A percentile compares a stretch with the other conserved stretches of the same genome.
phyloP scores from a whole-genome alignment of 768 basidiomycete genomes.

The Podaxis sp. region DNA sequence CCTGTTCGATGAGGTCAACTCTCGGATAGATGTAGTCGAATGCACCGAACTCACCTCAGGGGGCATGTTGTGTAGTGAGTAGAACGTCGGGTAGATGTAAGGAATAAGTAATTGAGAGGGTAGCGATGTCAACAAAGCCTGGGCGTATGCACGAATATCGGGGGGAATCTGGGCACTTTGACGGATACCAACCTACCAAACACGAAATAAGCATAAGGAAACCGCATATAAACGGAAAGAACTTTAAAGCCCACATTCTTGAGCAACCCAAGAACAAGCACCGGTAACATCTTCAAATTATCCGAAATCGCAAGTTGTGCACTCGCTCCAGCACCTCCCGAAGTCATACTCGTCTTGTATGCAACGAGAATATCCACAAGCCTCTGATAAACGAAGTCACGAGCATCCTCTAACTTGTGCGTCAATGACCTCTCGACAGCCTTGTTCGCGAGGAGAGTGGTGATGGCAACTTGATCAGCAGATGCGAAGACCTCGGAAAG shows the following conservation, averaged over 20 bases:
- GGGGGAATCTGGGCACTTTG: slow-evolving; percentile 97
- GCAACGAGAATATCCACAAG: slow-evolving; percentile 81
- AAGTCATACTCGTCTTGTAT: slow-evolving; percentile 96
- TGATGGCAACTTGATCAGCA: slow-evolving; percentile 85
- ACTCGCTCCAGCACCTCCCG: slow-evolving; percentile 89
- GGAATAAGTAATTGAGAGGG: slow-evolving; percentile 91
- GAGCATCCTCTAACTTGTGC: slow-evolving; percentile 85
- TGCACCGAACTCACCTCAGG: slow-evolving; percentile 59
- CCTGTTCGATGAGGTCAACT: slow-evolving; percentile 40
- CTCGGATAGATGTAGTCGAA: slow-evolving; percentile 11
- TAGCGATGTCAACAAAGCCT: slow-evolving; percentile 85
- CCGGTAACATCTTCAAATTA: slow-evolving; percentile 93
- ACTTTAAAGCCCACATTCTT: slow-evolving; percentile 71
- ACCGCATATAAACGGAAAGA: neutral
- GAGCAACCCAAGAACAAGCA: slow-evolving; percentile 83
- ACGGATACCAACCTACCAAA: slow-evolving; percentile 78
- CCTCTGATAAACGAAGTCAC: slow-evolving; percentile 81
- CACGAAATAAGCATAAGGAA: neutral
- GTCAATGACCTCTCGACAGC: slow-evolving; percentile 87
- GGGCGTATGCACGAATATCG: slow-evolving; percentile 94
- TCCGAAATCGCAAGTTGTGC: slow-evolving; percentile 91
- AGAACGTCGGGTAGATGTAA: slow-evolving; percentile 94
- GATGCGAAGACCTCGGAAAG: slow-evolving; percentile 89
- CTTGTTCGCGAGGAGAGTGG: slow-evolving; percentile 85
- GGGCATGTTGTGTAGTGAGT: slow-evolving; percentile 95